phyloP scores from a whole-genome alignment of 2,329 filamentous ascomycete species.

The Trichoderma afroharzianum region DNA sequence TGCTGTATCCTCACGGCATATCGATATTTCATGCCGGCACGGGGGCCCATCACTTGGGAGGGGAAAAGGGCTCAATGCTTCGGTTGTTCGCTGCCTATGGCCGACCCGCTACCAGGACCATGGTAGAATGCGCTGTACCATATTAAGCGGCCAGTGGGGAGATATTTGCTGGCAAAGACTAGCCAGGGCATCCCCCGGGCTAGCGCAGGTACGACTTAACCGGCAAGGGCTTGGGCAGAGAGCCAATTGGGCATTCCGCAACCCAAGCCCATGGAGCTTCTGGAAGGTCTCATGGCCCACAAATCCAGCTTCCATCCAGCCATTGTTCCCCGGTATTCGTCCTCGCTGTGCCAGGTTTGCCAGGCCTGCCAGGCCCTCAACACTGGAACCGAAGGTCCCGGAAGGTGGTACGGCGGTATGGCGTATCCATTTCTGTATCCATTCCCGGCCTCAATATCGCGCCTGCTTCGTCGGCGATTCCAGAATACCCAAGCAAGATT shows the following conservation, averaged over 20 bases:
- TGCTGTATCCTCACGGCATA: neutral
- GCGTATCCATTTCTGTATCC: slow-evolving; percentile 15
- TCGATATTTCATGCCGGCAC: neutral
- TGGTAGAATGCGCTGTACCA: slow-evolving; percentile 9
- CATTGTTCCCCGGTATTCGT: slow-evolving; percentile 10
- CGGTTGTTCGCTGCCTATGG: slow-evolving; percentile 11
- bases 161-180: slow-evolving; percentile 5
- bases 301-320: slow-evolving; percentile 7
- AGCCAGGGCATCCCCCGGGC: slow-evolving; percentile 16
- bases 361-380: slow-evolving; percentile 1
- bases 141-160: slow-evolving; percentile 2
- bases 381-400: slow-evolving; percentile 5
- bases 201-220: slow-evolving; percentile 20
- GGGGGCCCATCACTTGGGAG: neutral
- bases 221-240: neutral
- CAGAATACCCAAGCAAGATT: slow-evolving; percentile 1
- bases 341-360: neutral
- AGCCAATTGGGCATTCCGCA: slow-evolving; percentile 18
- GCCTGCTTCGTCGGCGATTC: slow-evolving; percentile 16
- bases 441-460: slow-evolving; percentile 16
- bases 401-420: slow-evolving; percentile 4
- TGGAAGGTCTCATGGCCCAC: slow-evolving; percentile 22
- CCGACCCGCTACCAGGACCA: slow-evolving; percentile 15
- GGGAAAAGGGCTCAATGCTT: slow-evolving; percentile 14
- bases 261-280: slow-evolving; percentile 19